Percentiles rank a stretch among this genome's conserved stretches.
Conservation (phyloP, 257 asterid genomes). For the Solanum habrochaites region DNA sequence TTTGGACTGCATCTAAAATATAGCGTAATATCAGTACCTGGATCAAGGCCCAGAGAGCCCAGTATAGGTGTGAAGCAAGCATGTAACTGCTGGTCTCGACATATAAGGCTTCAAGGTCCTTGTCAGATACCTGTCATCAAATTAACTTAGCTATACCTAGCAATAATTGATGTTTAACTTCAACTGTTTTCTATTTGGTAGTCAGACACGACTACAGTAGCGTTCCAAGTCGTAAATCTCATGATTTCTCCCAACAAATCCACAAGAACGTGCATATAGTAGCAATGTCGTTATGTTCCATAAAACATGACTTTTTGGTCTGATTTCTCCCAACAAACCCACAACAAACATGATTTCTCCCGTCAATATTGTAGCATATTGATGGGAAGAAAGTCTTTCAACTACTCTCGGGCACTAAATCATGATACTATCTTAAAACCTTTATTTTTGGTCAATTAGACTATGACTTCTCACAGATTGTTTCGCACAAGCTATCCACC, state of each 20-base stretch:
- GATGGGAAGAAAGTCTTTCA: not conserved
- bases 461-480: not conserved
- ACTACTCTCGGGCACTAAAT: not conserved
- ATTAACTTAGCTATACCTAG: not conserved
- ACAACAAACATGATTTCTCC: too few relatives aligned
- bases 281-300: not conserved
- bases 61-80: constrained; percentile 83
- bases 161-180: not conserved
- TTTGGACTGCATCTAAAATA: not conserved
- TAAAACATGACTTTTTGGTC: not conserved
- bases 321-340: too few relatives aligned
- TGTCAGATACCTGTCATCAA: constrained; percentile 43
- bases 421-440: not conserved
- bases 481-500: not conserved
- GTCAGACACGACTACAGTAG: not conserved
- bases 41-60: constrained; percentile 96
- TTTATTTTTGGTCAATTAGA: not conserved
- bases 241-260: not conserved
- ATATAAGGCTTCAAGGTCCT: constrained; percentile 57
- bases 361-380: not conserved
- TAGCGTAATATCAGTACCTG: constrained; percentile 41
- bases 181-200: not conserved
- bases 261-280: not conserved
- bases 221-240: not conserved
- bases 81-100: constrained; percentile 63